These are phyloP conservation scores for Monilinia laxa DNA, from an alignment of 2,329 filamentous ascomycete genomes.

Conservation along the genomic window DNA sequence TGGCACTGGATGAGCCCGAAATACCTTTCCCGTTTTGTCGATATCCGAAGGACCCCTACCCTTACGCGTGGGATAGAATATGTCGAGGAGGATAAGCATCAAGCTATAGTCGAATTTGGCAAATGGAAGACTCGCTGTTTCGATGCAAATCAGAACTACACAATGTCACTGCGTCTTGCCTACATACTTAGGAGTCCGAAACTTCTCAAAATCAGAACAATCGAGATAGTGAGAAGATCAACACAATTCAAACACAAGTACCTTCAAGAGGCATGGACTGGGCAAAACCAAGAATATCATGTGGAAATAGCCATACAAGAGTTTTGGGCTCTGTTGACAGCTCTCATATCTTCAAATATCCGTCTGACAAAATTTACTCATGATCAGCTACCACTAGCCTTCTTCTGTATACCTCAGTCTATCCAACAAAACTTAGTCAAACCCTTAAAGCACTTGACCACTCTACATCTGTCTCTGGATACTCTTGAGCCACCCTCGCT, in stretches of 20 bases:
- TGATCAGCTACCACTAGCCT: constrained; percentile 12
- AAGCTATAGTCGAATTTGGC: constrained; percentile 3
- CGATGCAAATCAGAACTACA: not conserved
- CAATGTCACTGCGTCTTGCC: not conserved
- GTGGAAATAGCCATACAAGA: not conserved
- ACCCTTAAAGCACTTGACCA: not conserved
- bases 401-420: not conserved
- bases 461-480: not conserved
- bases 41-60: not conserved
- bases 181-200: not conserved
- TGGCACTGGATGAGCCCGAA: not conserved
- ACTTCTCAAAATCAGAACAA: not conserved
- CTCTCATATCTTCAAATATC: not conserved
- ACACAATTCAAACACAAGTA: not conserved
- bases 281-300: not conserved
- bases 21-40: not conserved
- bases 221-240: not conserved
- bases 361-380: not conserved
- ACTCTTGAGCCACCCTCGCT: not conserved
- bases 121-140: constrained; percentile 7
- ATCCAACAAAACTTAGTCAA: not conserved
- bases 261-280: not conserved
- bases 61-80: not conserved
- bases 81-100: not conserved
- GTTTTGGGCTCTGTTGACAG: not conserved